A percentile compares a stretch with the other conserved stretches of the same genome.
phyloP scores from a whole-genome alignment of 768 basidiomycete genomes.

The Pisolithus albus region DNA sequence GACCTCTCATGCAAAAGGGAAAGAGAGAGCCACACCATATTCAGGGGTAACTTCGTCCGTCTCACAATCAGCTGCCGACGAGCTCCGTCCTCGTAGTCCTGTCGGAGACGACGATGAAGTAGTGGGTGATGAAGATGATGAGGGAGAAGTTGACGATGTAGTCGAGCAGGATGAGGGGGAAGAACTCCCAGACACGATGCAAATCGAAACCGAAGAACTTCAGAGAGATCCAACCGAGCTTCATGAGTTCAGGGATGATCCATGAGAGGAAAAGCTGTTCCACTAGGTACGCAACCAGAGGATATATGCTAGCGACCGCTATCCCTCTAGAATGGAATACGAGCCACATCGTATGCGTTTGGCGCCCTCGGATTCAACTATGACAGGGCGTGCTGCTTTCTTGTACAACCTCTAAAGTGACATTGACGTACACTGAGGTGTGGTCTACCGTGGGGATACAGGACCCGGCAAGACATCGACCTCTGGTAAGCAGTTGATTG shows the following conservation, averaged over 20 bases:
- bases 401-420: too few relatives aligned
- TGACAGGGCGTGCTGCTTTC: too few relatives aligned
- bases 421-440: too few relatives aligned
- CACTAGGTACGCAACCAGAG: conserved; percentile 1
- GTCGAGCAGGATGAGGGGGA: conserved; percentile 33
- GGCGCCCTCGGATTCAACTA: too few relatives aligned
- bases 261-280: conserved; percentile 7
- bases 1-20: conserved; percentile 19
- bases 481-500: too few relatives aligned
- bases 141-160: conserved; percentile 16
- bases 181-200: conserved; percentile 36
- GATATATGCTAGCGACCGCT: too few relatives aligned
- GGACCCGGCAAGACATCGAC: too few relatives aligned
- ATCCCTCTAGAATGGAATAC: too few relatives aligned
- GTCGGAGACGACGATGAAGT: conserved; percentile 27
- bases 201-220: conserved; percentile 40
- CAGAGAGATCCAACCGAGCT: conserved; percentile 32
- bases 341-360: too few relatives aligned
- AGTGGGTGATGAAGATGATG: conserved; percentile 24
- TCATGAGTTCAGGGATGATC: conserved; percentile 21
- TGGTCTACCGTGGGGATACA: too few relatives aligned
- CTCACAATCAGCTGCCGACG: conserved; percentile 19
- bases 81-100: conserved; percentile 16
- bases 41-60: conserved; percentile 23
- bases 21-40: conserved; percentile 29